These are phyloP conservation scores for Microbotryomycetes sp. DNA, from an alignment of 1,284 basidiomycete species.

Conservation along the genomic window DNA sequence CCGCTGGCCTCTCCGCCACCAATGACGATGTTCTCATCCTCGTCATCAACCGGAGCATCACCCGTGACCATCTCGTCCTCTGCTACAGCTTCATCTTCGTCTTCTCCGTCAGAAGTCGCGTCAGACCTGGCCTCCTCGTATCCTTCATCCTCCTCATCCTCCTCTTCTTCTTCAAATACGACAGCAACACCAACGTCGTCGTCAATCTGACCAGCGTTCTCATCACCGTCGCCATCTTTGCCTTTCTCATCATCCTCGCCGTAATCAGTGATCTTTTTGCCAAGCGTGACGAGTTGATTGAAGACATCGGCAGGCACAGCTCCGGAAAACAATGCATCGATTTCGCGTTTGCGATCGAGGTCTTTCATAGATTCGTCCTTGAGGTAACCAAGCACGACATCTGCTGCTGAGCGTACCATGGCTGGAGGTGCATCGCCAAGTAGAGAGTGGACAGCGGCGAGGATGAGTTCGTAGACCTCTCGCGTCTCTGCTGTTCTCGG, in stretches of 20 bases:
- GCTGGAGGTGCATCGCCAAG: slow-evolving; percentile 95
- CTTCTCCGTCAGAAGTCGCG: slow-evolving; percentile 47
- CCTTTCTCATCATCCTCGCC: slow-evolving; percentile 74
- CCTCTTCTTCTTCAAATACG: slow-evolving; percentile 92
- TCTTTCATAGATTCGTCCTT: slow-evolving; percentile 90
- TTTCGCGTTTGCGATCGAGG: slow-evolving; percentile 95
- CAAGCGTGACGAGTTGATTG: slow-evolving; percentile 74
- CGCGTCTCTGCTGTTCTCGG: slow-evolving; percentile 90
- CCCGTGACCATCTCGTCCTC: slow-evolving; percentile 43
- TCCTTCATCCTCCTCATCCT: slow-evolving; percentile 69
- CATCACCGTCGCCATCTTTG: slow-evolving; percentile 67
- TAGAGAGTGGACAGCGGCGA: slow-evolving; percentile 67
- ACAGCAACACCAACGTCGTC: slow-evolving; percentile 86
- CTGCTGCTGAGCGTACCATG: slow-evolving; percentile 88
- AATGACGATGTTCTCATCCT: slow-evolving; percentile 53
- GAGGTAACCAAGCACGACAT: slow-evolving; percentile 79
- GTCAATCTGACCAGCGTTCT: slow-evolving; percentile 53
- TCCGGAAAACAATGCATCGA: slow-evolving; percentile 68
- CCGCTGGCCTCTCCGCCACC: slow-evolving; percentile 55
- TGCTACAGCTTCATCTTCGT: slow-evolving; percentile 45
- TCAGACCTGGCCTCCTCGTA: slow-evolving; percentile 53
- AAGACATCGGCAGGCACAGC: slow-evolving; percentile 68
- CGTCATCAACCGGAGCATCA: slow-evolving; percentile 53
- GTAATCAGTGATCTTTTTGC: slow-evolving; percentile 97
- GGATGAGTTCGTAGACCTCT: slow-evolving; percentile 88